Base-by-base conservation (phyloP, 306 rosid genomes). In the Lathyrus oleraceus region DNA sequence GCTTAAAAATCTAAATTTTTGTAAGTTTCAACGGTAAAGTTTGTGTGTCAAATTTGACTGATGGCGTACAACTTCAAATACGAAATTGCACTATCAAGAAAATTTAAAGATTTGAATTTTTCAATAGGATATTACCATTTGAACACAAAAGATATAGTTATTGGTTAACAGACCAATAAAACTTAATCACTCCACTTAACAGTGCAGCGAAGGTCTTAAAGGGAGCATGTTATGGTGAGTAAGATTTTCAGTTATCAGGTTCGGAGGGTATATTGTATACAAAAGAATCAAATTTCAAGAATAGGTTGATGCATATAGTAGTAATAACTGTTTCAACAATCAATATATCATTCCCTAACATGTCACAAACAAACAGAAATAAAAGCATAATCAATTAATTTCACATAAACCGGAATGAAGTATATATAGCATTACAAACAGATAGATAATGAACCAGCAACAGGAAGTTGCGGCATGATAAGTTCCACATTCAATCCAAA, bases 391-490 rank as follows among this genome's bases (percentile, higher is more conserved):
- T 20, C 69, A 59, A 67, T 78, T 70, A 59, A 69, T 79, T 70
- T 73, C 48, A 28, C 43, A 38, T 44, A 2, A 68, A 72, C 76
- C 76, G 49, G 71, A 85, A 82, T 71, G 32, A 49, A 59, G 52
- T 38, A 35, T 66, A 57, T 38, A 35, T 66, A 57, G 47, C 44
- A 64, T 21, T 53, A 53, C 45, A 45, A 35, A 40, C 52, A 25
- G 28, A 72, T 72, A 65, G 65, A 81, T 76, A 52, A 67, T 72
- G 43, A 81, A 61, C 79, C 74, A 52, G 87, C 87, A 88, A 88
- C 86, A 59, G 87, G 88, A 67, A 83, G 91, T 87, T 86, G 87
- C 81, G 8, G 79, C 87, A 57, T 57, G 12, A 3, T 13, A 7
- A 13, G 1, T 14, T 27, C 15, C 15, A 54, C 12, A 21, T 11